Conservation (phyloP, 78 protist species). For the Emiliania huxleyi region DNA sequence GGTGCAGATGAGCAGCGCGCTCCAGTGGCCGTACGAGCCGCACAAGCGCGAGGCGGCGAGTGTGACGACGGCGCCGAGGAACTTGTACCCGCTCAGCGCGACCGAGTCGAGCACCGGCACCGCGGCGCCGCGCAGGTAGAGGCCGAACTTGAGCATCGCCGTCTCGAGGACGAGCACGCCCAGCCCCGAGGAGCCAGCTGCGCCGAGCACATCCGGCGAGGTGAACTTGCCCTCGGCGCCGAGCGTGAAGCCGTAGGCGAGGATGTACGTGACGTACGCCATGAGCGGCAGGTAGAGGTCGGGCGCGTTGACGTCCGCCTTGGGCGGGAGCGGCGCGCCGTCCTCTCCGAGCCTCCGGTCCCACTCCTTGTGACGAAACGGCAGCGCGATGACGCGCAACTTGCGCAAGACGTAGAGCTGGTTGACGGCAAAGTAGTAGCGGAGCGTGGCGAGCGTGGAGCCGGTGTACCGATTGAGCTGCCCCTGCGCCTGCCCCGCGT, state of each 20-base stretch:
- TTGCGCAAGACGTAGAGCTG: constrained; percentile 75
- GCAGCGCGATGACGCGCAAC: constrained; percentile 65
- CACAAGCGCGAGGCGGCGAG: not conserved
- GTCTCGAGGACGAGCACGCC: constrained; percentile 50
- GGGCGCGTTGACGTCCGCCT: constrained; percentile 76
- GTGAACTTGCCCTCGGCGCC: constrained; percentile 52
- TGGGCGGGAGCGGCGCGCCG: not conserved
- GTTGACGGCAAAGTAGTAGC: constrained; percentile 73
- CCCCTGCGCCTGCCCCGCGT: not conserved
- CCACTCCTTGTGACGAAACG: constrained; percentile 59
- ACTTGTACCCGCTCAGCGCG: constrained; percentile 70
- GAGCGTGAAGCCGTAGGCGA: constrained; percentile 58
- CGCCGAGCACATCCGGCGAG: constrained; percentile 63
- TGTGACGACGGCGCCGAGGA: constrained; percentile 23
- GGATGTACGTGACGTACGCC: constrained; percentile 81
- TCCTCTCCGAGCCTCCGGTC: not conserved
- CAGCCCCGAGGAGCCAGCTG: constrained; percentile 54
- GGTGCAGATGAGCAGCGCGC: not conserved
- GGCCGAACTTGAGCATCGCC: constrained; percentile 42
- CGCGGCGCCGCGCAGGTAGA: constrained; percentile 51
- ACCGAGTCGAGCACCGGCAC: constrained; percentile 62
- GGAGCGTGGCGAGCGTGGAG: not conserved
- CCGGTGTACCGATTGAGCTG: not conserved
- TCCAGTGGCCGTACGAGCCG: not conserved
- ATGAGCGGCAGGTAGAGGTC: constrained; percentile 85